These are phyloP conservation scores for Durotheca rogersii DNA, from an alignment of 495 filamentous ascomycete species.

Conservation along the genomic window DNA sequence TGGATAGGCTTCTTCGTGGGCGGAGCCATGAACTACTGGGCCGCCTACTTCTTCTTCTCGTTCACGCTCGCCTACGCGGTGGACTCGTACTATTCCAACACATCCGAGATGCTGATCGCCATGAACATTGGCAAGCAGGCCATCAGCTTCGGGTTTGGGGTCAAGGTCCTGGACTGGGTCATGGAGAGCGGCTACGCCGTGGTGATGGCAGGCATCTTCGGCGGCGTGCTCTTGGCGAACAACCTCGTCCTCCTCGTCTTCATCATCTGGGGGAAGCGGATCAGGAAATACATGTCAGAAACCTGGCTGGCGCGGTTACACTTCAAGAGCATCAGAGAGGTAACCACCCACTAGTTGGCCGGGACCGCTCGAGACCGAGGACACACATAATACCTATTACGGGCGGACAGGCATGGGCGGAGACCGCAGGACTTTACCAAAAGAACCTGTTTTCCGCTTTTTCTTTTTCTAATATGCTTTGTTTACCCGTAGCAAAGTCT, in stretches of 20 bases:
- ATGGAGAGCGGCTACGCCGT: slow-evolving; percentile 55
- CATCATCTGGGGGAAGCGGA: slow-evolving; percentile 58
- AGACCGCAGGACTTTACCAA: too few species aligned
- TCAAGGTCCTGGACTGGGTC: slow-evolving; percentile 61
- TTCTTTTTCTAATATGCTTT: too few species aligned
- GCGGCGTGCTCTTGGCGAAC: slow-evolving; percentile 55
- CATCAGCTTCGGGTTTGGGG: slow-evolving; percentile 62
- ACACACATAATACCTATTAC: too few species aligned
- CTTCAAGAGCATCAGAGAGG: slow-evolving; percentile 41
- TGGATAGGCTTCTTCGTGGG: slow-evolving; percentile 59
- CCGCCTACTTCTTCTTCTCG: slow-evolving; percentile 58
- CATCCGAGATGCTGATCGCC: slow-evolving; percentile 64
- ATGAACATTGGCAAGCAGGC: slow-evolving; percentile 70
- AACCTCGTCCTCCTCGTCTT: slow-evolving; percentile 57
- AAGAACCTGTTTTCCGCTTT: too few species aligned
- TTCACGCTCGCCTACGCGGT: slow-evolving; percentile 63
- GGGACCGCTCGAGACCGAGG: background rate
- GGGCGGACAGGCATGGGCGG: too few species aligned
- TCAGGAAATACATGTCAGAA: slow-evolving; percentile 49
- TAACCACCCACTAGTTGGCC: slow-evolving; percentile 41
- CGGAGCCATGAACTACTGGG: slow-evolving; percentile 54
- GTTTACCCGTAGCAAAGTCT: too few species aligned
- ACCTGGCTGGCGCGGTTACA: slow-evolving; percentile 58
- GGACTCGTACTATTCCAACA: slow-evolving; percentile 59
- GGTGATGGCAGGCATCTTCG: slow-evolving; percentile 61